Conservation (phyloP, 306 rosid genomes). For the Carpinus fangiana region DNA sequence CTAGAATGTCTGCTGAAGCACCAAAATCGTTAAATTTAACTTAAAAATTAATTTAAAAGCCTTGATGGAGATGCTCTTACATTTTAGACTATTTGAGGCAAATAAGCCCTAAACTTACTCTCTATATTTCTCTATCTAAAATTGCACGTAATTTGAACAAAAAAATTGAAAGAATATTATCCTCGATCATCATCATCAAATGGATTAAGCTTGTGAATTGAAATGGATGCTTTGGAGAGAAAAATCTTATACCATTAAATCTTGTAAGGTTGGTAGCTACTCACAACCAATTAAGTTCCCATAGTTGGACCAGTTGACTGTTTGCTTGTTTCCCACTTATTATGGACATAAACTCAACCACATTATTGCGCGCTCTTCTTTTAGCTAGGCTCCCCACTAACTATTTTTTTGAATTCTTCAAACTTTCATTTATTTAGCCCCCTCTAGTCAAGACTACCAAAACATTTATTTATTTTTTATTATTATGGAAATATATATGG, state of each 20-base stretch:
- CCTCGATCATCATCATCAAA: background rate
- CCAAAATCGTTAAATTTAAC: no score
- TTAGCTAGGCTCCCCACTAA: background rate
- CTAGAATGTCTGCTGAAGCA: no score
- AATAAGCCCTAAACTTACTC: no score
- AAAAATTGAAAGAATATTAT: no score
- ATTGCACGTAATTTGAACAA: no score
- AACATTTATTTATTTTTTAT: background rate
- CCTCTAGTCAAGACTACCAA: background rate
- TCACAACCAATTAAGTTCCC: constrained; percentile 16
- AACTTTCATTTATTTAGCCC: background rate
- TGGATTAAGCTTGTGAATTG: background rate
- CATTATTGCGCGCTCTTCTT: constrained; percentile 22
- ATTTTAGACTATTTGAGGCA: no score
- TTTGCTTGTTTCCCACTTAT: constrained; percentile 47
- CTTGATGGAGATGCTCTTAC: no score
- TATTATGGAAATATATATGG: background rate
- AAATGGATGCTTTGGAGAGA: background rate
- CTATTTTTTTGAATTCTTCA: background rate
- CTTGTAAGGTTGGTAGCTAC: background rate
- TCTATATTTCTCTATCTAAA: no score
- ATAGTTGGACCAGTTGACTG: constrained; percentile 43
- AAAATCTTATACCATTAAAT: background rate
- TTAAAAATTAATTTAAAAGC: no score
- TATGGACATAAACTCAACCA: constrained; percentile 33